Evolutionary conservation across 805 yeast genomes (phyloP), one percentile per base, ranked within the genome.

Genomic region (Scheffersomyces stipitis): DNA sequence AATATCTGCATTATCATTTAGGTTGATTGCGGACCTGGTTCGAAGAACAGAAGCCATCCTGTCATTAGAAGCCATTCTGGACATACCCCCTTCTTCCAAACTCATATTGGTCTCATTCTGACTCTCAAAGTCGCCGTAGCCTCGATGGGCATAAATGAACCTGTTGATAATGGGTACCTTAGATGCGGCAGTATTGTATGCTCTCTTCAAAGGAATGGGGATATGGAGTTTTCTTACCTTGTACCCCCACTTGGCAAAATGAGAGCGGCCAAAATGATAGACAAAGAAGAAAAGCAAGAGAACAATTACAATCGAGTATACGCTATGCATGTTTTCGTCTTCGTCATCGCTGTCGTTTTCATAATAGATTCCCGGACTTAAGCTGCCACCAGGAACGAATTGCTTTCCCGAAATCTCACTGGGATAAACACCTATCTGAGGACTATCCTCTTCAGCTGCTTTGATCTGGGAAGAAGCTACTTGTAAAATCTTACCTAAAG

Each of bases 401-500:
- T 38, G 24, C 26, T 50, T 54, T 3, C 57, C 60, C 0, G 69
- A 58, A 6, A 65, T 52, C 7, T 57, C 63, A 42, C 76, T 65
- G 3, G 76, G 72, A 16, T 56, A 50, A 12, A 74, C 60, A 3
- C 77, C 79, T 15, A 66, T 56, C 1, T 54, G 35, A 18, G 37
- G 17, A 4, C 32, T 36, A 8, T 48, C 52, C 4, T 47, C 39
- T 4, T 54, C 42, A 4, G 66, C 57, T 2, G 31, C 18, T 4
- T 37, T 36, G 5, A 86, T 71, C 44, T 80, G 81, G 12, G 90
- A 77, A 0, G 95, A 80, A 0, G 96, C 96, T 57, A 81, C 86
- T 9, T 91, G 58, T 3, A 93, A 56, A 18, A 90, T 88, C 52
- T 85, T 83, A 4, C 99, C 99, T 24, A 93, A 58, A 0, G 98